A percentile compares a stretch with the other conserved stretches of the same genome.
phyloP scores from a whole-genome alignment of 345 rosid species.

The Dimocarpus longan region DNA sequence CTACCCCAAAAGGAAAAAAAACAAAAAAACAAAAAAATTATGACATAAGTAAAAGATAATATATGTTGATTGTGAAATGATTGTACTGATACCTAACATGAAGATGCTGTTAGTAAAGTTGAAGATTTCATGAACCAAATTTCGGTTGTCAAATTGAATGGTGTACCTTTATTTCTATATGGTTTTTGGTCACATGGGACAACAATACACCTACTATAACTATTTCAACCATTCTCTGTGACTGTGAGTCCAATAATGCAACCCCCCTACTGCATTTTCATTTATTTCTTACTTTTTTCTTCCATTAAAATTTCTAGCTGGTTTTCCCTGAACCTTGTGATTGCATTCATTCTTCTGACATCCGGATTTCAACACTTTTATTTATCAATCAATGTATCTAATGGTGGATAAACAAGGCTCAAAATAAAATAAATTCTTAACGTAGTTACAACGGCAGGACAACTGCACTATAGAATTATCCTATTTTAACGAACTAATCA shows the following conservation, averaged over 20 bases:
- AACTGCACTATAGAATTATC: too few species aligned
- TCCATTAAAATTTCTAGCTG: not conserved
- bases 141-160: conserved; percentile 30
- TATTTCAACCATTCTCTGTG: not conserved
- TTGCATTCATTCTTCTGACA: not conserved
- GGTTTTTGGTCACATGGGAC: conserved; percentile 26
- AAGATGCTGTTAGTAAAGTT: conserved; percentile 26
- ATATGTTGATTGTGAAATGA: not conserved
- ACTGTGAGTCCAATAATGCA: conserved; percentile 10
- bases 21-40: not conserved
- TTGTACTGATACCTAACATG: conserved; percentile 25
- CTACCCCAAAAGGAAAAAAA: not conserved
- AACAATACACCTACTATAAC: not conserved
- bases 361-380: not conserved
- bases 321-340: conserved; percentile 4
- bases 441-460: too few species aligned
- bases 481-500: not conserved
- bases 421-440: too few species aligned
- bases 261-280: not conserved
- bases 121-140: conserved; percentile 11
- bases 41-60: not conserved
- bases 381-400: not conserved
- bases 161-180: conserved; percentile 17
- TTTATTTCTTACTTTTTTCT: not conserved
- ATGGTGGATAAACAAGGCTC: too few species aligned